phyloP scores from a whole-genome alignment of 2,329 filamentous ascomycete species.

The Ilyonectria mors-panacis region DNA sequence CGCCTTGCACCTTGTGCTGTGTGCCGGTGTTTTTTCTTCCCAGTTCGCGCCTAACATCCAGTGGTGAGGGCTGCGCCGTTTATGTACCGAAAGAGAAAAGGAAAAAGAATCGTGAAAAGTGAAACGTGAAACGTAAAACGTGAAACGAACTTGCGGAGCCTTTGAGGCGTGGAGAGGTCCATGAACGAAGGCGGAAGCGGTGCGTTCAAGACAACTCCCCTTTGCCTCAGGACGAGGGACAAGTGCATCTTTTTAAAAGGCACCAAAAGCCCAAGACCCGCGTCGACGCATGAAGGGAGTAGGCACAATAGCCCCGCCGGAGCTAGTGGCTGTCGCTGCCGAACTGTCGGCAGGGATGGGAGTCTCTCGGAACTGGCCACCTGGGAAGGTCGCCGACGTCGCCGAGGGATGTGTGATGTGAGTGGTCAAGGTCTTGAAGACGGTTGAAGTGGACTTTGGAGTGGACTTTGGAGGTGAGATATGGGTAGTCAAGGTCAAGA shows the following conservation, averaged over 20 bases:
- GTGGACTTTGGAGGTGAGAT: constrained; percentile 16
- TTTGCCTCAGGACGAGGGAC: not conserved
- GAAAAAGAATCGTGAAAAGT: constrained; percentile 29
- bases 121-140: constrained; percentile 30
- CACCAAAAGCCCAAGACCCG: constrained; percentile 44
- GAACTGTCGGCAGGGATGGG: constrained; percentile 28
- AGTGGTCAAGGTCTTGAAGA: constrained; percentile 39
- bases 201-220: not conserved
- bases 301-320: constrained; percentile 32
- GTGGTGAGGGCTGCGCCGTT: constrained; percentile 22
- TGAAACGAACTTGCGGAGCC: not conserved
- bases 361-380: constrained; percentile 43
- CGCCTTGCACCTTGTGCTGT: constrained; percentile 5
- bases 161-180: constrained; percentile 18
- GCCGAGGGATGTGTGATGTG: constrained; percentile 24
- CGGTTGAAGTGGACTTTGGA: constrained; percentile 36
- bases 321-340: constrained; percentile 17
- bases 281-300: constrained; percentile 43
- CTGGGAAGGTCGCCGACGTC: constrained; percentile 33
- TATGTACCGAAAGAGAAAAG: constrained; percentile 39
- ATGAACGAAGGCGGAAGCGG: not conserved
- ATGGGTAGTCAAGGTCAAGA: constrained; percentile 16
- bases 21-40: constrained; percentile 8
- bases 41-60: constrained; percentile 14
- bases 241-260: constrained; percentile 32